Base-by-base conservation (phyloP, 148 eudicot genomes). In the Camellia japonica region DNA sequence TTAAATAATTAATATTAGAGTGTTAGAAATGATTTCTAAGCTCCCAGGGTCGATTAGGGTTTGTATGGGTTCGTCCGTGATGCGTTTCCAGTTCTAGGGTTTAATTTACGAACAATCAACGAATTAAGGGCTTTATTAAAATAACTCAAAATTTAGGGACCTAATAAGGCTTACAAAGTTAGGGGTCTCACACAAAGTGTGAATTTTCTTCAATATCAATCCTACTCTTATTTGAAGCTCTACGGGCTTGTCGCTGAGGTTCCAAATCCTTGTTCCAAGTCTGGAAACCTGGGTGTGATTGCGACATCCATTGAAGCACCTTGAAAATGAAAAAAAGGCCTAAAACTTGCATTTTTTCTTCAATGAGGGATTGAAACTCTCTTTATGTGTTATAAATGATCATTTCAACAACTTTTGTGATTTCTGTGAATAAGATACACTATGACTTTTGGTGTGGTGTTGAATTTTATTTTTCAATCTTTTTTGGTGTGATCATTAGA, bases 151-250 rank as follows among this genome's bases (percentile, higher is more conserved):
- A 30, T 30, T 30, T 30, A 30, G 30, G 30, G 30, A 30, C 30
- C 30, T 30, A 30, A 30, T 30, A 30, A 30, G 30, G 30, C 30
- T 30, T 30, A 30, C 30, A 30, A 30, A 30, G 30, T 30, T 30
- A 30, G 30, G 30, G 30, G 30, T 30, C 30, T 30, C 30, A 30
- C 30, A 30, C 80, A 94, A 66, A 2, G 87, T 92, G 43, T 92
- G 92, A 12, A 83, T 90, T 89, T 83, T 92, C 90, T 87, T 90
- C 71, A 91, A 73, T 7, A 87, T 83, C 42, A 94, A 89, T 71
- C 97, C 97, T 30, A 94, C 91, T 82, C 98, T 85, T 79, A 94
- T 83, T 75, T 92, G 98, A 20, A 94, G 72, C 84, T 94, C 98
- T 16, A 94, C 75, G 7, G 98, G 83, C 78, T 87, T 88, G 74